Conservation (phyloP, 306 rosid genomes). For the Glycyrrhiza uralensis region DNA sequence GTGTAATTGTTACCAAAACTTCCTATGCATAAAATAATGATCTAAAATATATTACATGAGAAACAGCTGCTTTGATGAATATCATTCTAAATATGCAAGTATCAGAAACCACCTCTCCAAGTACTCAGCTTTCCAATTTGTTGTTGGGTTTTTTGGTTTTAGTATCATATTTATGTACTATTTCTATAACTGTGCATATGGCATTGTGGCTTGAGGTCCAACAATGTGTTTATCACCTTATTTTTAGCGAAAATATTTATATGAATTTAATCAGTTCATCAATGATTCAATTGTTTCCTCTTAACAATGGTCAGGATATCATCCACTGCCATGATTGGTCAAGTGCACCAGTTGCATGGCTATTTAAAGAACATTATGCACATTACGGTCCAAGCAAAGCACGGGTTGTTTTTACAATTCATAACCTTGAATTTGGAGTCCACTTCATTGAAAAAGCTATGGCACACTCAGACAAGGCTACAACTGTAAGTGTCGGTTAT, state of each 20-base stretch:
- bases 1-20: not conserved
- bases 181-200: not conserved
- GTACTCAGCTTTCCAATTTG: not conserved
- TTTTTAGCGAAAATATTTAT: not conserved
- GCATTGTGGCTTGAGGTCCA: not conserved
- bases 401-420: slow-evolving; percentile 76
- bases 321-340: slow-evolving; percentile 96
- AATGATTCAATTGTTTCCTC: slow-evolving; percentile 12
- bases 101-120: not conserved
- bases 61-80: not conserved
- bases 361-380: slow-evolving; percentile 66
- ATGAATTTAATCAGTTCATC: not conserved
- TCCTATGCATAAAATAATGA: not conserved
- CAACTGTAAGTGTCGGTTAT: slow-evolving; percentile 56
- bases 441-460: slow-evolving; percentile 61
- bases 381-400: slow-evolving; percentile 63
- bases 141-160: not conserved
- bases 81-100: not conserved
- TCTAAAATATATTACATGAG: not conserved
- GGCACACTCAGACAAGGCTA: slow-evolving; percentile 59
- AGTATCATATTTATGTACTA: not conserved
- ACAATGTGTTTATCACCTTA: not conserved
- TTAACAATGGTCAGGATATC: slow-evolving; percentile 59
- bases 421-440: slow-evolving; percentile 82
- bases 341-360: slow-evolving; percentile 91